Evolutionary conservation across 2,329 filamentous ascomycete genomes (phyloP), one percentile per base, ranked within the genome.

Genomic region (Monilinia aucupariae): DNA sequence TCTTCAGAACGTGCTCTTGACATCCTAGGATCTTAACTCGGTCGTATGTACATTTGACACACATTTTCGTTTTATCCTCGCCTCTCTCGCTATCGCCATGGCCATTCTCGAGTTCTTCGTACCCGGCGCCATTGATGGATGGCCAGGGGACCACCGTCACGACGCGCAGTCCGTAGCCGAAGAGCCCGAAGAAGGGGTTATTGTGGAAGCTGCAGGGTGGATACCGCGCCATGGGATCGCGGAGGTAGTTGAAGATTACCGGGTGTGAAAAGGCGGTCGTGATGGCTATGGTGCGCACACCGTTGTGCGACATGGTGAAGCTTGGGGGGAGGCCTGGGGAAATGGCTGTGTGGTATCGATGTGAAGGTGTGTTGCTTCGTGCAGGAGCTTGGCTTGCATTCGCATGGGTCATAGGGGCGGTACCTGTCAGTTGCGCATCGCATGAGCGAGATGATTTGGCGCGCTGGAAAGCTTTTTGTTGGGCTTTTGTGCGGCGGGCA

Each of bases 231-330:
- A 20, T 48, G 34, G 17, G 52, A n/a, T 34, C 63, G 56, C 8
- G 68, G 58, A 2, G 43, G 63, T 69, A 68, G 54, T 72, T 71
- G 66, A 74, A 73, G 2, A 32, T 64, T 4, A 74, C 69, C 0
- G 72, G 72, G 51, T 73, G 71, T 8, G 66, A 67, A 56, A 72
- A 73, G 0, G 60, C 30, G 0, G 72, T 74, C 0, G n/a, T 67
- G 43, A 73, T 71, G 2, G 30, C 48, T 32, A 56, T 64, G n/a
- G 65, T 62, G 3, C 34, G 37, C n/a, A 61, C 62, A 1, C 62
- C 63, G 32, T 52, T 20, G 12, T 58, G 54, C 50, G 59, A 5
- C 10, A 55, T n/a, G 1, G n/a, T 12, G 6, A 39, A 59, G 0
- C 27, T 52, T 8, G 25, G n/a, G 12, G 39, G 27, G 4, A 51